These are phyloP conservation scores for Pleomassaria siparia DNA, from an alignment of 2,329 filamentous ascomycete genomes.

Conservation along the genomic window DNA sequence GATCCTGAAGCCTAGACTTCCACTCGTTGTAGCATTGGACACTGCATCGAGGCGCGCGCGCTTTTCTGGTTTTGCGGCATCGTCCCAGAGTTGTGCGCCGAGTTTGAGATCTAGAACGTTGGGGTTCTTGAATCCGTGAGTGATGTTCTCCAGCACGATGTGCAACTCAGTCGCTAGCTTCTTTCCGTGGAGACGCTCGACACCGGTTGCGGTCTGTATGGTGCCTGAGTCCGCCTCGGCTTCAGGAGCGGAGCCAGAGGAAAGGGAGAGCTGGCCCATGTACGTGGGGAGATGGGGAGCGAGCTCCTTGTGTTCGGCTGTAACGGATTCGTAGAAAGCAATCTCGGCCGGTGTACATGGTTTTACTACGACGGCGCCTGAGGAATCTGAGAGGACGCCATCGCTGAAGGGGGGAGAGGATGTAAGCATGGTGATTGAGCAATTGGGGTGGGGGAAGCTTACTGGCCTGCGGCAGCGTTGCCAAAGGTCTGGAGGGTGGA, in stretches of 20 bases:
- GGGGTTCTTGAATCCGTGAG: constrained; percentile 76
- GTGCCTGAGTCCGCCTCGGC: constrained; percentile 26
- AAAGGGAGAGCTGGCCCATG: constrained; percentile 74
- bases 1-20: constrained; percentile 63
- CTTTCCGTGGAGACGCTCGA: constrained; percentile 53
- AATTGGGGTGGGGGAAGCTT: constrained; percentile 46
- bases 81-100: constrained; percentile 82
- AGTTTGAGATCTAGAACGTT: constrained; percentile 95
- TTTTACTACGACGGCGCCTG: constrained; percentile 89
- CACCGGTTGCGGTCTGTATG: constrained; percentile 29
- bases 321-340: constrained; percentile 79
- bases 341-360: constrained; percentile 86
- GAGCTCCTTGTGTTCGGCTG: constrained; percentile 70
- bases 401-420: constrained; percentile 66
- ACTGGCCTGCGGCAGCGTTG: constrained; percentile 83
- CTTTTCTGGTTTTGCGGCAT: constrained; percentile 62
- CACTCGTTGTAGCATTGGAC: constrained; percentile 60
- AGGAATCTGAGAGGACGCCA: constrained; percentile 80
- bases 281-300: constrained; percentile 80
- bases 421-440: constrained; percentile 8
- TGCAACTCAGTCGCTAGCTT: constrained; percentile 76
- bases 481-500: constrained; percentile 69
- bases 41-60: constrained; percentile 61
- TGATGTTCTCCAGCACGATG: constrained; percentile 83
- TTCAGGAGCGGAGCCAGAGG: constrained; percentile 19